Evolutionary conservation across 2,329 filamentous ascomycete species (phyloP).

Genomic region (Graphium sp.): DNA sequence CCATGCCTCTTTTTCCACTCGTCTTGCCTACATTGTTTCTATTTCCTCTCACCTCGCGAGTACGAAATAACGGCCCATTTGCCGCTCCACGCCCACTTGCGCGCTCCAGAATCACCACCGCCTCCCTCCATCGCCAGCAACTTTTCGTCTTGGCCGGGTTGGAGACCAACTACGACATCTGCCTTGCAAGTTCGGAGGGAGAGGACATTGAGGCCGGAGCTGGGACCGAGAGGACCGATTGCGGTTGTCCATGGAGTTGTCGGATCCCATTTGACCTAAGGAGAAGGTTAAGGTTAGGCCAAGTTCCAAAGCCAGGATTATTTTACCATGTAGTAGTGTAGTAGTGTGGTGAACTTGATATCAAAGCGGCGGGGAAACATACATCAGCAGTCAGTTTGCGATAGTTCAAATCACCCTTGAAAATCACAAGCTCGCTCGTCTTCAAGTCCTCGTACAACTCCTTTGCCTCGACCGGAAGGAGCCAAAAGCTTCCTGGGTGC

Average conservation of each 20-base stretch:
- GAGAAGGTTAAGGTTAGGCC: neutral
- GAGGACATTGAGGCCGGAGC: conserved; percentile 69
- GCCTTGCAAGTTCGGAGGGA: conserved; percentile 92
- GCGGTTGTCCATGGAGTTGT: conserved; percentile 75
- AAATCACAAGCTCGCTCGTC: conserved; percentile 73
- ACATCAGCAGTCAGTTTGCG: conserved; percentile 83
- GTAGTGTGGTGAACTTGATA: neutral
- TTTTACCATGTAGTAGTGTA: conserved; percentile 6
- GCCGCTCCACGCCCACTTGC: conserved; percentile 89
- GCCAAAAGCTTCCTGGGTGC: conserved; percentile 72
- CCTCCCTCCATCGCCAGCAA: conserved; percentile 51
- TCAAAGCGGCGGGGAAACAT: conserved; percentile 17
- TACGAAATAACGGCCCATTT: conserved; percentile 95
- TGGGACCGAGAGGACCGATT: conserved; percentile 68
- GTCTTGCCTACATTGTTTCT: too few species aligned
- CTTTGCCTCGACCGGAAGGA: conserved; percentile 52
- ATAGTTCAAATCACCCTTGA: conserved; percentile 97
- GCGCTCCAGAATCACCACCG: conserved; percentile 50
- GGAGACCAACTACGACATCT: conserved; percentile 83
- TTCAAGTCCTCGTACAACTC: conserved; percentile 63
- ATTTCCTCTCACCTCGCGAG: conserved; percentile 15
- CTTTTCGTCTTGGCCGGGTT: conserved; percentile 66
- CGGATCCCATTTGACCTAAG: conserved; percentile 61
- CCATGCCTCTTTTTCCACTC: too few species aligned
- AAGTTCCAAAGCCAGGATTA: conserved; percentile 12